Evolutionary conservation across 306 rosid genomes (phyloP), one percentile per base, ranked within the genome.

Genomic region (Rosa chinensis): DNA sequence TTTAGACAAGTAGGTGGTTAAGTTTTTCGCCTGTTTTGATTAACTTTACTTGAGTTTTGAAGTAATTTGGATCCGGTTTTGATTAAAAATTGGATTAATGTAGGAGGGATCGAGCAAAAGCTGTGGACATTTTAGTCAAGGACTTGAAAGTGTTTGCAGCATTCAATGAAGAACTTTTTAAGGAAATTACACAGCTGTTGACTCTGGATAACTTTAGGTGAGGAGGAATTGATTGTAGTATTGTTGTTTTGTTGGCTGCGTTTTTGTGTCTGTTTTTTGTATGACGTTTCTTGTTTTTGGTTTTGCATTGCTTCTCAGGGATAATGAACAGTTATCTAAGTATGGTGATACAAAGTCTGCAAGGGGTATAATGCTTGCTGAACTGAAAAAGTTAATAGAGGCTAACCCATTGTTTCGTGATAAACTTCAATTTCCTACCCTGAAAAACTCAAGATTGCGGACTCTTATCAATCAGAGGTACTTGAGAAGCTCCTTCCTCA

Each of bases 281-380:
- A 37, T 32, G 49, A 49, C 5, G 1, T 42, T 69, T 40, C 42
- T 43, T 10, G 10, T 82, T 73, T 70, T 32, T 48, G 63, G 61
- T 35, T 40, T 17, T 43, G 23, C 68, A 55, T 86, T 78, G 43
- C 72, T 87, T 85, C 83, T 83, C 94, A 96, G 99, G 82, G 94
- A 96, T 70, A 96, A 96, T 80, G 99, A 96, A 78, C 99, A 96
- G 90, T 89, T 96, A 74, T 96, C 99, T 44, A 96, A 96, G 79
- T 96, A 96, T 74, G 99, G 99, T 79, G 99, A 96, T 82, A 93
- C 99, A 8, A 96, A 96, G 84, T 91, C 99, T 75, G 99, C 99
- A 12, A 88, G 99, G 91, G 93, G 94, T 79, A 91, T 96, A 84
- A 93, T 96, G 99, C 98, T 93, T 77, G 98, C 94, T 48, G 99